Evolutionary conservation across 495 filamentous ascomycete species (phyloP).

Genomic region (Aspergillus sparsus): DNA sequence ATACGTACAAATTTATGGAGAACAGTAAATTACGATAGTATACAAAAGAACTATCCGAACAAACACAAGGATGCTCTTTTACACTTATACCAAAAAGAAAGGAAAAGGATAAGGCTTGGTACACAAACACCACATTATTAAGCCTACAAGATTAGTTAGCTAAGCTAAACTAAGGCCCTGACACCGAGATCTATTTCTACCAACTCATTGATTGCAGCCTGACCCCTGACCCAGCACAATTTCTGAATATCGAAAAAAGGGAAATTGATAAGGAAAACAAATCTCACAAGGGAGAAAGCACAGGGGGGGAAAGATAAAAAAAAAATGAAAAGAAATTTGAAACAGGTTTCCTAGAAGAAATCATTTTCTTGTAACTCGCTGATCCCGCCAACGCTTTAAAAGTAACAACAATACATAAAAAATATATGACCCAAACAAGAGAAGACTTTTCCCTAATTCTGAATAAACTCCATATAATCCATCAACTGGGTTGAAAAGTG

Average conservation of each 20-base stretch:
- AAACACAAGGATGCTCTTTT: too few relatives aligned
- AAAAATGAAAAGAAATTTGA: constrained; percentile 9
- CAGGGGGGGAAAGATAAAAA: neutral
- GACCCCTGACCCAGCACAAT: neutral
- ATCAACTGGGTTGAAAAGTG: constrained; percentile 21
- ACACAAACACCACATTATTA: neutral
- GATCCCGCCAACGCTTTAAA: constrained; percentile 28
- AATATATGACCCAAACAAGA: constrained; percentile 7
- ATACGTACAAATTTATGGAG: neutral
- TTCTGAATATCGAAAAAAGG: constrained; percentile 3
- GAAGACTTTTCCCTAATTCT: constrained; percentile 16
- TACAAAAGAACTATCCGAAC: too few relatives aligned
- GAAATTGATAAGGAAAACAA: neutral
- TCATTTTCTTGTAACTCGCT: constrained; percentile 23
- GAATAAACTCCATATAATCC: constrained; percentile 21
- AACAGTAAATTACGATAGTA: too few relatives aligned
- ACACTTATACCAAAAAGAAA: too few relatives aligned
- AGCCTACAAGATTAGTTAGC: neutral
- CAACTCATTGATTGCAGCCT: neutral
- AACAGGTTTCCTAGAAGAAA: constrained; percentile 1
- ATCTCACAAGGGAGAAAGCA: constrained; percentile 1
- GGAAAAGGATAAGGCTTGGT: neutral
- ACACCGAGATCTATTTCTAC: constrained; percentile 16
- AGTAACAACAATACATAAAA: constrained; percentile 16
- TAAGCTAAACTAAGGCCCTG: neutral